Conservation (phyloP, 805 yeast species). For the Kodamaea fukazawae region DNA sequence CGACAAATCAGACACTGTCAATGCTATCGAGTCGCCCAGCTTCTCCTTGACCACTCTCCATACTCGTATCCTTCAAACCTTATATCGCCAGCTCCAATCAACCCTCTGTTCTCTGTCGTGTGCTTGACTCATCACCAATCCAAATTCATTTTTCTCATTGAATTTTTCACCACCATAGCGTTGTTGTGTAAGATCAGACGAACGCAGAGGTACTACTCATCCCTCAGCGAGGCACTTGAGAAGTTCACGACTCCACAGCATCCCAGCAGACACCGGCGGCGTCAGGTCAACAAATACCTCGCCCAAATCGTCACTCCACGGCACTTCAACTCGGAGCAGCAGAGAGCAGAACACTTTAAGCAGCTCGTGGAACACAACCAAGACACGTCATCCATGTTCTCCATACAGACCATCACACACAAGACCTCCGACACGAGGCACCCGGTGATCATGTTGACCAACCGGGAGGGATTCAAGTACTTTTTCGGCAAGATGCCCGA, state of each 20-base stretch:
- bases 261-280: neutral
- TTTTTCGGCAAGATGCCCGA: conserved; percentile 81
- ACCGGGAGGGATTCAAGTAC: conserved; percentile 51
- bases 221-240: conserved; percentile 5
- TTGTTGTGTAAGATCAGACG: too few species aligned
- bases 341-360: conserved; percentile 9
- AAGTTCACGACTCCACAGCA: neutral
- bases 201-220: conserved; percentile 3
- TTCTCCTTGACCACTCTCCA: too few species aligned
- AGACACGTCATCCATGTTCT: conserved; percentile 13
- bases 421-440: conserved; percentile 52
- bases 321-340: conserved; percentile 11
- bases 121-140: too few species aligned
- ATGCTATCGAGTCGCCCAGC: too few species aligned
- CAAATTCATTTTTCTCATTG: too few species aligned
- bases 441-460: conserved; percentile 54
- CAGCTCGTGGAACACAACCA: conserved; percentile 14
- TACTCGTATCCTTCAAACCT: too few species aligned
- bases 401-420: conserved; percentile 30
- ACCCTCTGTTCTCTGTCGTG: too few species aligned
- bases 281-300: conserved; percentile 1
- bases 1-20: too few species aligned
- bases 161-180: too few species aligned
- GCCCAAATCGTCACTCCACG: conserved; percentile 12
- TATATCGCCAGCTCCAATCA: too few species aligned